phyloP scores from a whole-genome alignment of 2,329 filamentous ascomycete species.

The Catunica adiposa region DNA sequence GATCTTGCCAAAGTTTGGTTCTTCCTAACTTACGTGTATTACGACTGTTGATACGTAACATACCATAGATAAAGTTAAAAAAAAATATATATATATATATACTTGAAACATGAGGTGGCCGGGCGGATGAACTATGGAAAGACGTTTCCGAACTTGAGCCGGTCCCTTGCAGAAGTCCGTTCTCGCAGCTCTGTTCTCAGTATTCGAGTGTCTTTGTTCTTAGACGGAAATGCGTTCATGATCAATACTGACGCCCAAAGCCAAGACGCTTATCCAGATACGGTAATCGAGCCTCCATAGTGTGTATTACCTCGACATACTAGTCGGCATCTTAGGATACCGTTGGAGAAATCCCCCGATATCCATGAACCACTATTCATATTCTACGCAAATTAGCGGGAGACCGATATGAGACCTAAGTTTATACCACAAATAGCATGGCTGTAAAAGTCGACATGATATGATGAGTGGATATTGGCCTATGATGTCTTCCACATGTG shows the following conservation, averaged over 20 bases:
- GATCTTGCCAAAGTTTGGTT: not conserved
- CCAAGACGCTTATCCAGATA: not conserved
- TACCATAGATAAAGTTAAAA: too few species aligned
- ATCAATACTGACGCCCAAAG: not conserved
- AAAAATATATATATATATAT: too few species aligned
- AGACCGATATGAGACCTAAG: too few species aligned
- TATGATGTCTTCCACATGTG: too few species aligned
- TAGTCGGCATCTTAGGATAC: too few species aligned
- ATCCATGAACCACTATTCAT: too few species aligned
- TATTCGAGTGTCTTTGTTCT: not conserved
- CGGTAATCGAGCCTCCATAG: not conserved
- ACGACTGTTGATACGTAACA: not conserved
- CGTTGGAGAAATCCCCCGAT: too few species aligned
- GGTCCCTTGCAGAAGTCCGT: conserved; percentile 10
- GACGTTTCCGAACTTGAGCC: not conserved
- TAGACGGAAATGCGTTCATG: not conserved
- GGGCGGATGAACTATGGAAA: not conserved
- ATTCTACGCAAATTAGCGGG: too few species aligned
- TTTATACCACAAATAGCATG: not conserved
- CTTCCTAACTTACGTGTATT: not conserved
- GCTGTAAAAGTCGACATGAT: not conserved
- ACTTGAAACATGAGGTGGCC: not conserved
- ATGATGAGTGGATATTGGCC: not conserved
- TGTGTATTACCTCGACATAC: too few species aligned
- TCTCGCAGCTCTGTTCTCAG: not conserved